A percentile compares a stretch with the other conserved stretches of the same genome.
These are phyloP conservation scores for Verticillium albo-atrum DNA, from an alignment of 2,329 filamentous ascomycete genomes.

Conservation along the genomic window DNA sequence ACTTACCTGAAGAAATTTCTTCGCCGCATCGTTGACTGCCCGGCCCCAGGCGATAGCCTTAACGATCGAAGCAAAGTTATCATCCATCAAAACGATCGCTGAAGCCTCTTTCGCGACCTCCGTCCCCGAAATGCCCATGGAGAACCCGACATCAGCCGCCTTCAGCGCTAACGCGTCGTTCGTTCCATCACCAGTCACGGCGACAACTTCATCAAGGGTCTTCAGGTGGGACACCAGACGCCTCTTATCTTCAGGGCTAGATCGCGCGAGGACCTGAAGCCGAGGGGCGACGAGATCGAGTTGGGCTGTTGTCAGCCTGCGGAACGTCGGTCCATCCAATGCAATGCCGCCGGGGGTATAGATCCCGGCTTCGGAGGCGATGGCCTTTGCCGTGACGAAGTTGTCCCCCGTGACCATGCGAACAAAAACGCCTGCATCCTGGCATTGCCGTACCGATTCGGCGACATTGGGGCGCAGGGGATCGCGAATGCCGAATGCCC, in stretches of 20 bases:
- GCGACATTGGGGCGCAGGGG: conserved; percentile 60
- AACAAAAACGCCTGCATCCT: conserved; percentile 60
- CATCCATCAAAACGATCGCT: conserved; percentile 58
- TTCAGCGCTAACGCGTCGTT: conserved; percentile 64
- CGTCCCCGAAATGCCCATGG: conserved; percentile 63
- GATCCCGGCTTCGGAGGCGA: conserved; percentile 37
- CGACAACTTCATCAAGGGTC: conserved; percentile 61
- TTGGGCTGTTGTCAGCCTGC: conserved; percentile 47
- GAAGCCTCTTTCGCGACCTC: conserved; percentile 61
- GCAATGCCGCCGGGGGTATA: conserved; percentile 44
- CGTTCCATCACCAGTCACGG: conserved; percentile 63
- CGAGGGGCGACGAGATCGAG: conserved; percentile 51
- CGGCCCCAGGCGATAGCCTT: conserved; percentile 59
- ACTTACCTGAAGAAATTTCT: conserved; percentile 54
- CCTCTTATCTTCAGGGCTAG: conserved; percentile 66
- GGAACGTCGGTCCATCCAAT: conserved; percentile 51
- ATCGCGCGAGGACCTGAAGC: conserved; percentile 64
- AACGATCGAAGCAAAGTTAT: conserved; percentile 60
- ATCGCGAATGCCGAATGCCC: conserved; percentile 61
- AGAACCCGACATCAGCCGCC: conserved; percentile 62
- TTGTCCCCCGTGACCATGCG: conserved; percentile 57
- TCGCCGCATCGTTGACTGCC: conserved; percentile 58
- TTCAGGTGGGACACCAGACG: conserved; percentile 61
- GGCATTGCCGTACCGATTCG: conserved; percentile 57
- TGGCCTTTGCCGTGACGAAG: conserved; percentile 37